A percentile compares a stretch with the other conserved stretches of the same genome.
phyloP scores from a whole-genome alignment of 2,329 filamentous ascomycete genomes.

The Drechslerella dactyloides region DNA sequence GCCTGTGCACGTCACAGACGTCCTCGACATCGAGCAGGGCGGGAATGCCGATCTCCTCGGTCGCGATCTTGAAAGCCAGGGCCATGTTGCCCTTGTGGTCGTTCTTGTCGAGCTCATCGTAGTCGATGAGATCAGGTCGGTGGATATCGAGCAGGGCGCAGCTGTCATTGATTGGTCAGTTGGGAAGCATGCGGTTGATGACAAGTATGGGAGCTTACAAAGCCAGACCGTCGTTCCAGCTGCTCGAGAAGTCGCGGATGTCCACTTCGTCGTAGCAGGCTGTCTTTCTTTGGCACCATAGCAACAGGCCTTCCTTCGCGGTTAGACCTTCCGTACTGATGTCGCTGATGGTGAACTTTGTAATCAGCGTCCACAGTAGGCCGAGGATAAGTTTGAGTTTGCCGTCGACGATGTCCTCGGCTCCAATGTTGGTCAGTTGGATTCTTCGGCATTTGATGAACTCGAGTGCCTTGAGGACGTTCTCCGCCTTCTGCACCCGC shows the following conservation, averaged over 20 bases:
- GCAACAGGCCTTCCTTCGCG: constrained; percentile 88
- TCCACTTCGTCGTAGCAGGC: constrained; percentile 98
- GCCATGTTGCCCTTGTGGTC: constrained; percentile 98
- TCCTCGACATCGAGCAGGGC: constrained; percentile 96
- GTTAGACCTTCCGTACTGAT: constrained; percentile 94
- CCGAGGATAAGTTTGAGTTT: constrained; percentile 97
- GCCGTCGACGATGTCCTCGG: constrained; percentile 96
- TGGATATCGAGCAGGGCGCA: constrained; percentile 97
- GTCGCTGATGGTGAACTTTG: constrained; percentile 96
- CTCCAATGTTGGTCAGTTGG: constrained; percentile 97
- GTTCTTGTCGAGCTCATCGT: constrained; percentile 88
- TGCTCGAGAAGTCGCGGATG: constrained; percentile 89
- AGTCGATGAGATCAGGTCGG: constrained; percentile 95
- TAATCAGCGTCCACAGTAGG: constrained; percentile 96
- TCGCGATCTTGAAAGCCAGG: constrained; percentile 92
- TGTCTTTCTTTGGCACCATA: constrained; percentile 99
- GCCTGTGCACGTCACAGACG: constrained; percentile 93
- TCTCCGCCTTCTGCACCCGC: constrained; percentile 95
- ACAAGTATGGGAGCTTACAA: constrained; percentile 63
- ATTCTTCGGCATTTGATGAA: constrained; percentile 91
- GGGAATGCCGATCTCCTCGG: constrained; percentile 95
- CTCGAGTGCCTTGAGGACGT: constrained; percentile 92
- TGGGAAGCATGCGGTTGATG: background rate
- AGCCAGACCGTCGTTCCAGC: constrained; percentile 96
- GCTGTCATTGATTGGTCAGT: constrained; percentile 55